A percentile compares a stretch with the other conserved stretches of the same genome.
These are phyloP conservation scores for Pachyrhizus erosus DNA, from an alignment of 306 rosid species.

Conservation along the genomic window DNA sequence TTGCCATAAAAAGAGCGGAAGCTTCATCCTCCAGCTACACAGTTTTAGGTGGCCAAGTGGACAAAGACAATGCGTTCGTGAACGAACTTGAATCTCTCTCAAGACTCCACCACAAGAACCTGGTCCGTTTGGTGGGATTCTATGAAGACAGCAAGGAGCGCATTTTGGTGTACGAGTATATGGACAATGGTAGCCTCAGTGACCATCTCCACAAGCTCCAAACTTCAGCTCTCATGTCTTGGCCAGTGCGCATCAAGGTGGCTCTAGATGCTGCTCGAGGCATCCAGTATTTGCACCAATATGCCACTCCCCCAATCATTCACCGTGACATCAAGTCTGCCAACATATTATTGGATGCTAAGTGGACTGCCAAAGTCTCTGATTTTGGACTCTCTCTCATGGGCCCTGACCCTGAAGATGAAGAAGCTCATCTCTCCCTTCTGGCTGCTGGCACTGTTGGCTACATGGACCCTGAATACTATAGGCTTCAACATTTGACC, in stretches of 20 bases:
- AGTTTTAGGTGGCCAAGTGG: constrained; percentile 56
- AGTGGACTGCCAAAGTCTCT: constrained; percentile 65
- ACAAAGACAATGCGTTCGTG: constrained; percentile 76
- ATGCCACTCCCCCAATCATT: constrained; percentile 68
- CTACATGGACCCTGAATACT: constrained; percentile 94
- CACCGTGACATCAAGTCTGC: constrained; percentile 84
- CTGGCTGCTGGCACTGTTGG: constrained; percentile 81
- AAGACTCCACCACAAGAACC: constrained; percentile 86
- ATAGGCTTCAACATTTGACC: constrained; percentile 72
- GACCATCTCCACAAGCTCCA: constrained; percentile 75
- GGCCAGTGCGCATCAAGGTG: constrained; percentile 58
- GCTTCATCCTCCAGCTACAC: constrained; percentile 40
- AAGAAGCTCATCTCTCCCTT: constrained; percentile 57
- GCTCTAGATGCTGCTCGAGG: constrained; percentile 88
- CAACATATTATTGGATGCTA: constrained; percentile 67
- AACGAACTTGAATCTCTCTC: constrained; percentile 80
- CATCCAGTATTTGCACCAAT: constrained; percentile 68
- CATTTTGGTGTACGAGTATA: constrained; percentile 75
- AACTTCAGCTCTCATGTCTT: constrained; percentile 51
- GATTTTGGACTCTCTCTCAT: constrained; percentile 80
- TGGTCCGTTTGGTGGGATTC: constrained; percentile 72
- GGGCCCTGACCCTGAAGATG: constrained; percentile 71
- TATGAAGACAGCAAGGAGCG: constrained; percentile 71
- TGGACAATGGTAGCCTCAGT: constrained; percentile 73
- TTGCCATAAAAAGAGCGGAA: constrained; percentile 91